Conservation (phyloP, 2,329 filamentous ascomycete species). For the Zasmidium cellare region DNA sequence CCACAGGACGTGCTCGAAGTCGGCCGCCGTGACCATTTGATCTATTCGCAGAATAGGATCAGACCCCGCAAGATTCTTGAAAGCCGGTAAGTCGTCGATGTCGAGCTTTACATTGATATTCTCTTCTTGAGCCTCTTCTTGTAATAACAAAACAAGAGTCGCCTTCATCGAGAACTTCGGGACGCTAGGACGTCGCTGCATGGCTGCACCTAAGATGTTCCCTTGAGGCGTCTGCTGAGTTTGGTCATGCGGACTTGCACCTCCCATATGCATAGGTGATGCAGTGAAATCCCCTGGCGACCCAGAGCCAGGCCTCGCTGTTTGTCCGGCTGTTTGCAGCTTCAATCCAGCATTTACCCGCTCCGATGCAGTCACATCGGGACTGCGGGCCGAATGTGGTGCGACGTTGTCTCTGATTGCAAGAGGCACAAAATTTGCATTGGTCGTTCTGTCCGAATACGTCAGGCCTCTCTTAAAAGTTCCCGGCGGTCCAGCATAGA, state of each 20-base stretch:
- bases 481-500: conserved; percentile 12
- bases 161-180: neutral
- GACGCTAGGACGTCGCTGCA: neutral
- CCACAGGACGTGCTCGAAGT: conserved; percentile 19
- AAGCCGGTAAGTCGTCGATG: neutral
- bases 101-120: conserved; percentile 9
- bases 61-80: conserved; percentile 8
- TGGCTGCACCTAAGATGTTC: neutral
- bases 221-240: neutral
- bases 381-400: neutral
- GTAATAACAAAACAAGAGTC: neutral
- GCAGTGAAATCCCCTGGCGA: neutral
- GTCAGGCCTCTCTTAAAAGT: neutral
- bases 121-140: neutral
- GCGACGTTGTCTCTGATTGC: neutral
- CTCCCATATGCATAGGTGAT: conserved; percentile 3
- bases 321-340: neutral
- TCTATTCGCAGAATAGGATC: conserved; percentile 13
- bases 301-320: neutral
- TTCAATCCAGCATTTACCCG: neutral
- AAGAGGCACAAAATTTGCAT: neutral
- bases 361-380: neutral
- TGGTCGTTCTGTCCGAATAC: neutral
- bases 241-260: neutral
- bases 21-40: conserved; percentile 17